Base-by-base conservation (phyloP, 2,329 filamentous ascomycete genomes). In the Xylaria sp. region DNA sequence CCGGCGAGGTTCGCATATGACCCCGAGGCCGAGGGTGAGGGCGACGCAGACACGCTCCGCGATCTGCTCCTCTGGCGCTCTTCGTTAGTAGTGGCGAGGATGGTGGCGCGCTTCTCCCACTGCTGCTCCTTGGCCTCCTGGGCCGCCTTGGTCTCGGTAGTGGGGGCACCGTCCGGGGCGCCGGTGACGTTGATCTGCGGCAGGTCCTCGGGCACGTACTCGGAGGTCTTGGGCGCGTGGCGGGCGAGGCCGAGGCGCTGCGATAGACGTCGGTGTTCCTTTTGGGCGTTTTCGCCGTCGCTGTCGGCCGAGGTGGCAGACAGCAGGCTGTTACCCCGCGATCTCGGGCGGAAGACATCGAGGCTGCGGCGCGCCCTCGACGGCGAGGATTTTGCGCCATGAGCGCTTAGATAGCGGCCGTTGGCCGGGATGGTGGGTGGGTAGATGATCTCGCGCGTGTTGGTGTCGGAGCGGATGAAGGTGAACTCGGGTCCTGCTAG, bases 31-130 rank as follows among this genome's bases (percentile, higher is more conserved):
- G 37, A 40, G 40, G 72, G 68, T 47, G 71, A 69, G 40, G 72
- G 68, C 50, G 71, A 69, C 32, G 71, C 54, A 18, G 70, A 67
- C 54, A 63, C 44, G 69, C 72, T 73, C 32, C 66, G 73, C 21
- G 75, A 75, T 27, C 79, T 78, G 71, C 79, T 80, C 72, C 81
- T 83, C 71, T 82, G 81, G 66, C 81, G 80, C 74, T 81, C 78
- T 73, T 87, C 85, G 74, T 86, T 89, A 73, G 87, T 85, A 73
- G 87, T 88, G 37, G 93, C 95, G 72, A 98, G 84, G 68, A 97
- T 88, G n/a, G 94, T 98, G 32, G 96, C 96, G 69, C 95, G 87
- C 83, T 92, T 91, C 85, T 98, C 96, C 96, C 96, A 99, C 81
- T 92, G 87, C 68, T 89, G 88, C 83, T 97, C 92, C 69, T 79